Percentiles rank a stretch among this genome's conserved stretches.
These are phyloP conservation scores for Erodium trifolium DNA, from an alignment of 441 rosid species.

Conservation along the genomic window DNA sequence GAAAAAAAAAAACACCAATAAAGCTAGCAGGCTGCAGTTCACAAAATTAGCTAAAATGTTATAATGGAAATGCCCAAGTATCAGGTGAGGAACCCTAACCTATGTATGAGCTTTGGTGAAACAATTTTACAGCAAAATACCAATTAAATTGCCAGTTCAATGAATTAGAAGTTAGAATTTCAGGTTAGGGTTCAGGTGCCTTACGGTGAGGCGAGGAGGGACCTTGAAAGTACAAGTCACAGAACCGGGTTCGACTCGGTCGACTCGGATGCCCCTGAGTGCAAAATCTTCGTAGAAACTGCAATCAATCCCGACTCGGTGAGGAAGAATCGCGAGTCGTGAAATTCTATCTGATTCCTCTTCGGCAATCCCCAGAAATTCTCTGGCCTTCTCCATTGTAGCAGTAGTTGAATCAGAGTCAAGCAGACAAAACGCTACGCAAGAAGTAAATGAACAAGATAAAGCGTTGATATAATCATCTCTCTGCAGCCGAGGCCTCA, in stretches of 20 bases:
- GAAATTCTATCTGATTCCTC: conserved; percentile 37
- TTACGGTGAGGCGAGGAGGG: conserved; percentile 79
- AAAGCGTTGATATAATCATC: background rate
- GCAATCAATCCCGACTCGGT: conserved; percentile 27
- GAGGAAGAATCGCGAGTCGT: conserved; percentile 37
- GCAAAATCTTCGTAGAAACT: conserved; percentile 68
- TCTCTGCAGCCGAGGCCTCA: background rate
- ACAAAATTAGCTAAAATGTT: background rate
- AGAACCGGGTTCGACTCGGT: conserved; percentile 59
- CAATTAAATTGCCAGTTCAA: background rate
- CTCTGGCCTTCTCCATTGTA: conserved; percentile 49
- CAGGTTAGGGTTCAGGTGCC: conserved; percentile 12
- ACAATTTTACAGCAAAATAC: background rate
- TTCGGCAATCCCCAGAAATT: conserved; percentile 35
- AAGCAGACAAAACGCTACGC: background rate
- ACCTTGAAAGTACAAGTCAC: conserved; percentile 67
- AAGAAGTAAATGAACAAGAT: too few relatives aligned
- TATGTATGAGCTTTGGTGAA: background rate
- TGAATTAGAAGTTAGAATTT: background rate
- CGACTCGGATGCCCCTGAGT: conserved; percentile 61
- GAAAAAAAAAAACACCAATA: too few relatives aligned
- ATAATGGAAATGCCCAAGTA: background rate
- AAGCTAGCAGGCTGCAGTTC: background rate
- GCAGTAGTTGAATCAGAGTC: background rate
- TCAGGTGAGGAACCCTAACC: conserved; percentile 4